Evolutionary conservation across 345 rosid genomes (phyloP).

Genomic region (Pistacia atlantica): DNA sequence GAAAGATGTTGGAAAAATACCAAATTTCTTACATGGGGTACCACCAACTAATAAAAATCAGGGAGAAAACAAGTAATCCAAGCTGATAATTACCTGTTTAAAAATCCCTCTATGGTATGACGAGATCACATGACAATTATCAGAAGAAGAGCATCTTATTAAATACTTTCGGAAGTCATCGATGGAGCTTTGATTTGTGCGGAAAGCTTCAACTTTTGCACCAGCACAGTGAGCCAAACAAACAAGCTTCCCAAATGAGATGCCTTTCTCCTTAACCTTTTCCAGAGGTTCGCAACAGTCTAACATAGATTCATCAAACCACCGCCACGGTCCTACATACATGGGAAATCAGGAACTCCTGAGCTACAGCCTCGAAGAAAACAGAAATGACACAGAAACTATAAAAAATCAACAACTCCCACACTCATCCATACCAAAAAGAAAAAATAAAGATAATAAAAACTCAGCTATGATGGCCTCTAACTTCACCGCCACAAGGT

Average conservation of each 20-base stretch:
- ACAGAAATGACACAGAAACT: slow-evolving; percentile 4
- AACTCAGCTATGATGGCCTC: too few relatives aligned
- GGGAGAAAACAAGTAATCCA: neutral
- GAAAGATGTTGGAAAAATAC: neutral
- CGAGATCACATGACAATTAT: slow-evolving; percentile 75
- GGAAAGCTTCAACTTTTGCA: slow-evolving; percentile 86
- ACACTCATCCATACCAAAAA: neutral
- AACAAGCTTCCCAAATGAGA: slow-evolving; percentile 86
- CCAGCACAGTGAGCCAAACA: slow-evolving; percentile 94
- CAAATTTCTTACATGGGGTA: too few relatives aligned
- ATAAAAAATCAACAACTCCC: neutral
- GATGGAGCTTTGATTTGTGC: slow-evolving; percentile 71
- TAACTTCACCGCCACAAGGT: too few relatives aligned
- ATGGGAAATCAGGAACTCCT: slow-evolving; percentile 21
- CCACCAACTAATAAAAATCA: too few relatives aligned
- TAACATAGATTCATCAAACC: slow-evolving; percentile 97
- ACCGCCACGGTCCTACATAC: slow-evolving; percentile 91
- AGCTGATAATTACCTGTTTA: slow-evolving; percentile 57
- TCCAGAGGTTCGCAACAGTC: slow-evolving; percentile 95
- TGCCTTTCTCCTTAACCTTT: slow-evolving; percentile 75
- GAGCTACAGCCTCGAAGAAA: slow-evolving; percentile 8
- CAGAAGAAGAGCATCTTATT: slow-evolving; percentile 64
- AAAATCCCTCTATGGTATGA: slow-evolving; percentile 73
- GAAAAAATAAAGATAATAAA: neutral
- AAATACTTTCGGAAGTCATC: slow-evolving; percentile 75